phyloP scores from a whole-genome alignment of 2,329 filamentous ascomycete species.

The Aspergillus neoniger region DNA sequence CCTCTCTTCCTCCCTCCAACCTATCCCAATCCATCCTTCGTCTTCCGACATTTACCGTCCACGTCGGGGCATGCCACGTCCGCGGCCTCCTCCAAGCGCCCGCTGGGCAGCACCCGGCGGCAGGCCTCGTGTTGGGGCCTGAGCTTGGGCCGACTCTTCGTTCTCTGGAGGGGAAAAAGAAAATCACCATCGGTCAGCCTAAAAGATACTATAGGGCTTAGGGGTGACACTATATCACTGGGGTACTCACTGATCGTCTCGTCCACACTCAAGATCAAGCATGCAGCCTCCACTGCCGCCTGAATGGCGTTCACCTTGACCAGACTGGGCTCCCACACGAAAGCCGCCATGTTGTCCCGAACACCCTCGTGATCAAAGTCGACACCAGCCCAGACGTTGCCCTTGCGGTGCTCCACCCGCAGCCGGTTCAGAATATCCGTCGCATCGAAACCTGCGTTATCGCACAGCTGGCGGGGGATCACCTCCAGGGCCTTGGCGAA shows the following conservation, averaged over 20 bases:
- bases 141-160: constrained; percentile 84
- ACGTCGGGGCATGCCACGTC: constrained; percentile 76
- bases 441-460: constrained; percentile 97
- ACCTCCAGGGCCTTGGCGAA: constrained; percentile 97
- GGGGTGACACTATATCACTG: not conserved
- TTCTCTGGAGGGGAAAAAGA: constrained; percentile 59
- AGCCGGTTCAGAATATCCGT: constrained; percentile 97
- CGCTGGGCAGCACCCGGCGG: constrained; percentile 85
- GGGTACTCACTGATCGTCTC: constrained; percentile 79
- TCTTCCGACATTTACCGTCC: constrained; percentile 26
- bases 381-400: constrained; percentile 90
- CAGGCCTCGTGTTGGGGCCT: constrained; percentile 73
- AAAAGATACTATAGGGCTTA: not conserved
- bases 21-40: constrained; percentile 11
- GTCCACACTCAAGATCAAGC: constrained; percentile 92
- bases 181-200: constrained; percentile 19
- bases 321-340: constrained; percentile 95
- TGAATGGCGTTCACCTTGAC: constrained; percentile 98
- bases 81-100: constrained; percentile 80
- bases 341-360: constrained; percentile 88
- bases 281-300: constrained; percentile 91
- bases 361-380: constrained; percentile 93
- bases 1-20: constrained; percentile 16
- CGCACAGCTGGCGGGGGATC: constrained; percentile 93
- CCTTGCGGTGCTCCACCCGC: constrained; percentile 93